Base-by-base conservation (phyloP, 441 rosid species). In the Euphorbia corollata region DNA sequence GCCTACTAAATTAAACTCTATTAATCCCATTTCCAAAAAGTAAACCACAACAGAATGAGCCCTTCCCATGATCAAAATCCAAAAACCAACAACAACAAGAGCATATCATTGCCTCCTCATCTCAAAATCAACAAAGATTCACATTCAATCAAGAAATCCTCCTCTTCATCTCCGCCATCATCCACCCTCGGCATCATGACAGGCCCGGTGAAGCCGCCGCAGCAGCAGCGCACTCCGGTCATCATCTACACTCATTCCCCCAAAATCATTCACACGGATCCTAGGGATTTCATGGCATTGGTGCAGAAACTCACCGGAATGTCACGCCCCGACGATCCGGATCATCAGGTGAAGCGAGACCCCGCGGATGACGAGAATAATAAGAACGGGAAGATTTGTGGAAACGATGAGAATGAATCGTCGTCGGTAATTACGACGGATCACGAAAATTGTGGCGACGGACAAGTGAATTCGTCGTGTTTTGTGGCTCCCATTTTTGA, bases 221-320 rank as follows among this genome's bases (percentile, higher is more conserved):
- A 45, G 8, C 81, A 77, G 10, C 88, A 36, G 41, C 41, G 85
- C 5, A 93, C 83, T 16, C 97, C 97, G 2, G 96, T 91, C 36
- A 89, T 91, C 68, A 91, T 91, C 51, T 87, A 90, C 80, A 87
- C 96, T 0, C 93, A 86, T 67, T 82, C 87, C 4, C 94, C 96
- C 1, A 90, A 83, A 70, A 34, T 90, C 51, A 90, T 90, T 65
- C 90, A 86, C 74, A 89, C 93, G 0, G 80, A 86, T 22, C 93
- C 94, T 0, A 73, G 71, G 39, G 91, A 89, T 75, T 89, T 89
- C 71, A 87, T 87, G 96, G 85, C 83, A 51, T 70, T 90, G 60
- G 96, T 89, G 63, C 96, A 87, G 22, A 90, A 86, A 59, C 87
- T 90, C 50, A 90, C 96, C 5, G 94, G 96, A 1, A 63, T 83